A percentile compares a stretch with the other conserved stretches of the same genome.
phyloP scores from a whole-genome alignment of 495 filamentous ascomycete genomes.

The Haplographium delicatum region DNA sequence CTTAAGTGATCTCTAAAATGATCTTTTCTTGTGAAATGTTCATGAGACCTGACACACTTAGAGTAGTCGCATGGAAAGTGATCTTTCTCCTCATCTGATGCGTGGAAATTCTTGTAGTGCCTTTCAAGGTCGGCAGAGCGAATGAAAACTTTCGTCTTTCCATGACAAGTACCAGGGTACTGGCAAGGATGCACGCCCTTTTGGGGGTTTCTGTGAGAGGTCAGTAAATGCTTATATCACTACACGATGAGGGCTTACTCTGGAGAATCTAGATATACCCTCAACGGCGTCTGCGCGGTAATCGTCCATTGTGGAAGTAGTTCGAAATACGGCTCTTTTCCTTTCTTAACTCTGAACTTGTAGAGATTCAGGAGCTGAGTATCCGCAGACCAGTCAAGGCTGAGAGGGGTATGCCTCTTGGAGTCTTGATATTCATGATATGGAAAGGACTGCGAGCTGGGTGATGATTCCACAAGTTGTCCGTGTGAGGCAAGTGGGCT shows the following conservation, averaged over 20 bases:
- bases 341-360: conserved; percentile 15
- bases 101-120: conserved; percentile 37
- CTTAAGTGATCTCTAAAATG: conserved; percentile 42
- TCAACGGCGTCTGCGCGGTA: conserved; percentile 2
- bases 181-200: conserved; percentile 28
- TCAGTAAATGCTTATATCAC: background rate
- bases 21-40: conserved; percentile 23
- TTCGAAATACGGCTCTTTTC: conserved; percentile 13
- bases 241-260: background rate
- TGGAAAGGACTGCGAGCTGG: background rate
- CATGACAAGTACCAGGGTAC: conserved; percentile 22
- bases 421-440: background rate
- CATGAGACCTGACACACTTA: conserved; percentile 6
- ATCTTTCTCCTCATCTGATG: conserved; percentile 28
- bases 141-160: conserved; percentile 28
- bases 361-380: conserved; percentile 5
- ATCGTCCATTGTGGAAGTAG: background rate
- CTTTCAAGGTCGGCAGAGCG: conserved; percentile 44
- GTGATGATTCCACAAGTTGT: too few relatives aligned
- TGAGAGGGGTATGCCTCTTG: conserved; percentile 2
- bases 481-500: too few relatives aligned
- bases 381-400: conserved; percentile 9
- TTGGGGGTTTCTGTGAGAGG: background rate
- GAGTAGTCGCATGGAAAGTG: conserved; percentile 26
- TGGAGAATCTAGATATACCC: conserved; percentile 16